Evolutionary conservation across 768 basidiomycete genomes (phyloP), one percentile per base, ranked within the genome.

Genomic region (Boletellus sp.): DNA sequence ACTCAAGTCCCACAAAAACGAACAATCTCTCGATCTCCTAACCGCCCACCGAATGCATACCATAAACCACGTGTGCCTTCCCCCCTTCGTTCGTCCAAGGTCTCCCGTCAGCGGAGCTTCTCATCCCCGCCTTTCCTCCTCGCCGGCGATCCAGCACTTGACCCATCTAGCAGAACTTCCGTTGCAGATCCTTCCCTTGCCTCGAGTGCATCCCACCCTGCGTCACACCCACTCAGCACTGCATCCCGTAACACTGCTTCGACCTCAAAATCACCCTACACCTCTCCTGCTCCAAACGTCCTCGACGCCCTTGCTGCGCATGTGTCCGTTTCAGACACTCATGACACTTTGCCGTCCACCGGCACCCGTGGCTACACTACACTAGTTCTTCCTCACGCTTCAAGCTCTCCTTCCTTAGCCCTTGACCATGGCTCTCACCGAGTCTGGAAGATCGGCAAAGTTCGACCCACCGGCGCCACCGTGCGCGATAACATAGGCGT

Each of bases 351-450:
- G 19, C 66, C 66, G 34, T 79, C 78, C 16, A 72, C 74, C n/a
- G 83, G 80, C 1, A 83, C 80, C 2, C 79, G 74, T 45, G 81
- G 80, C 16, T 82, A 77, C 52, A 77, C 78, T 7, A 71, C 73
- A 19, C 76, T 84, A 20, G 69, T 76, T 8, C 74, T 83, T 9
- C 81, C 80, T 23, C 75, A 74, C 24, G 66, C 68, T 1, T 44
- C 57, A 48, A 53, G 57, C 5, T 59, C 65, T 0, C 55, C 66
- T 4, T 50, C 63, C 15, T 24, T 61, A 34, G 42, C 54, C 4
- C 48, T 55, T 24, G 41, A 49, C 13, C 42, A 47, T 26, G 42
- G 28, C 15, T 52, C 66, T 24, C 45, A 37, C 16, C 57, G 68
- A 23, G 52, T 59, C 13, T 66, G 66, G 68, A 67, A 57, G 35